Evolutionary conservation across 768 basidiomycete species (phyloP), one percentile per base, ranked within the genome.

Genomic region (Mycena albidolilacea): DNA sequence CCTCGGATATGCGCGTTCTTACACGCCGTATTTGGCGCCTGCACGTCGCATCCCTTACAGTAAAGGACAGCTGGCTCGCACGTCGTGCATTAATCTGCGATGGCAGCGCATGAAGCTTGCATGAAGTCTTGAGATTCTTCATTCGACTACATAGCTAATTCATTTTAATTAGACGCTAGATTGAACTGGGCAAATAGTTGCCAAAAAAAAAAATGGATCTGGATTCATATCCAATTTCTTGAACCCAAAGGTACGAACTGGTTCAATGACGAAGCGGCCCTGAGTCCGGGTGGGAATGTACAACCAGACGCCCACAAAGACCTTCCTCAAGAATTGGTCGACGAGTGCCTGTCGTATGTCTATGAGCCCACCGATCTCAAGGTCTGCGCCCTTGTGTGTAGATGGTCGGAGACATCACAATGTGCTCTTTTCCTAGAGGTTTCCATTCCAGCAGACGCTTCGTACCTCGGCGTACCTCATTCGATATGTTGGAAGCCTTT

Each of bases 61-160:
- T 54, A 23, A 11, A 3, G 30, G 48, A n/a, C 48, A 50, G 48
- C 48, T 3, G 21, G 23, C 50, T 50, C 50, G 19, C 50, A 64
- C 10, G 48, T 37, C 37, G 55, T 19, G 55, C 67, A 54, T 61
- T 41, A 17, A 52, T 54, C 55, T 17, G 17, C 44, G 44, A 46
- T 46, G 44, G 44, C 44, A 17, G 15, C 44, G 44, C 14, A 46
- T 46, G 12, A 46, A 46, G 46, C 10, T 5, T 30, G 44, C 14
- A 46, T 46, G 12, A 46, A 46, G 17, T 46, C 15, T 30, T 30
- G 30, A 30, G 30, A 30, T 30, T 3, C 30, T 50, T 50, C 48
- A 50, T 50, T 50, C 48, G n/a, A 10, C 43, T 6, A 41, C 10
- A 60, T 60, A 39, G 58, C 14, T 64, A 64, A 64, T 64, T 50